phyloP scores from a whole-genome alignment of 331 rosid species.

The Dryas integrifolia region DNA sequence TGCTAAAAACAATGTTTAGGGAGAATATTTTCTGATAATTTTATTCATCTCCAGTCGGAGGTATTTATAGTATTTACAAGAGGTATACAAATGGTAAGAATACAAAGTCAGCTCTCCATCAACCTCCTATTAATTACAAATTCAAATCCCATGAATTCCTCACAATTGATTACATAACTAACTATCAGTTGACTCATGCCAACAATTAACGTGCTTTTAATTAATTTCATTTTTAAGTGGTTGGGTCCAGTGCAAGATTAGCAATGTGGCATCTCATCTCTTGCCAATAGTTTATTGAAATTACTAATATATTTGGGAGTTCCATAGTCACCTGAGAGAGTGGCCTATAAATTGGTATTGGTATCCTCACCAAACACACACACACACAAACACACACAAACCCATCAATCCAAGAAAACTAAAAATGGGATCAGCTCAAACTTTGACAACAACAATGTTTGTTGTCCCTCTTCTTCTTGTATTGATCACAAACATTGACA shows the following conservation, averaged over 20 bases:
- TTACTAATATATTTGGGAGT: not conserved
- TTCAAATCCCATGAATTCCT: no score
- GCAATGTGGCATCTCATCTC: not conserved
- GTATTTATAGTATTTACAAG: no score
- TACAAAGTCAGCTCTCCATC: no score
- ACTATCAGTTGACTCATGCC: no score
- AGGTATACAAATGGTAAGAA: no score
- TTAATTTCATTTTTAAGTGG: not conserved
- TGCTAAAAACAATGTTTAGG: no score
- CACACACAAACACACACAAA: not conserved
- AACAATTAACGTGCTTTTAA: not conserved
- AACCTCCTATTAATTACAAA: no score
- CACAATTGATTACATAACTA: no score
- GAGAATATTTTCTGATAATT: no score
- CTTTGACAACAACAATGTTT: not conserved
- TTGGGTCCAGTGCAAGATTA: not conserved
- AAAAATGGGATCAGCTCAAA: constrained; percentile 16
- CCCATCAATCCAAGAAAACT: not conserved
- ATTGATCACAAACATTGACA: not conserved
- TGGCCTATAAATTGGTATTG: not conserved
- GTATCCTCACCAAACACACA: not conserved
- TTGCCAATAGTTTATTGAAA: not conserved
- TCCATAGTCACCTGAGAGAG: not conserved
- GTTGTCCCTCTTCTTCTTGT: no score
- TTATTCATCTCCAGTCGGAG: no score